A percentile compares a stretch with the other conserved stretches of the same genome.
phyloP scores from a whole-genome alignment of 2,329 filamentous ascomycete species.

The Fusarium liriodendri region DNA sequence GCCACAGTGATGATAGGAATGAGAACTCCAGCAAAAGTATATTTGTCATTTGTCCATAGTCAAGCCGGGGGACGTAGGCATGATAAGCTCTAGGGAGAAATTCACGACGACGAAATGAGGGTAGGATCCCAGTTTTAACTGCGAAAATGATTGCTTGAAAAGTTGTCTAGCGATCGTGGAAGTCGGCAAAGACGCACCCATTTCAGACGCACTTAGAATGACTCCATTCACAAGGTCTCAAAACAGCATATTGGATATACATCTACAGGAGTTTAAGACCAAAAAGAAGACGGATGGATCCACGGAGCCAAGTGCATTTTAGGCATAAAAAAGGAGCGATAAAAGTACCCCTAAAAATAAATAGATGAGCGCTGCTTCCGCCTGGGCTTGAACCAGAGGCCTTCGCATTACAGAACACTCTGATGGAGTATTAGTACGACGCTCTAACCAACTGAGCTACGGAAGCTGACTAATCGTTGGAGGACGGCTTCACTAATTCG shows the following conservation, averaged over 20 bases:
- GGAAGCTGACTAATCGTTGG: neutral
- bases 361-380: neutral
- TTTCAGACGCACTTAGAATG: neutral
- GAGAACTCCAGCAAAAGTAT: neutral
- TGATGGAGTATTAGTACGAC: neutral
- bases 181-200: no score
- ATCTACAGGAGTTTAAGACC: neutral
- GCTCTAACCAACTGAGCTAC: neutral
- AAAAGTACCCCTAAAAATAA: neutral
- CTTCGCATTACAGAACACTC: neutral
- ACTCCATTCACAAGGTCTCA: neutral
- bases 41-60: neutral
- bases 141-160: neutral
- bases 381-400: neutral
- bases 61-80: neutral
- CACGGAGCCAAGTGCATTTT: neutral
- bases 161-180: neutral
- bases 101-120: no score
- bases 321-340: neutral
- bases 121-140: neutral
- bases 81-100: neutral
- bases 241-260: neutral
- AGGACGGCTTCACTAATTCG: neutral
- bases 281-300: neutral
- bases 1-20: neutral